phyloP scores from a whole-genome alignment of 306 rosid genomes.

The Oemleria cerasiformis region DNA sequence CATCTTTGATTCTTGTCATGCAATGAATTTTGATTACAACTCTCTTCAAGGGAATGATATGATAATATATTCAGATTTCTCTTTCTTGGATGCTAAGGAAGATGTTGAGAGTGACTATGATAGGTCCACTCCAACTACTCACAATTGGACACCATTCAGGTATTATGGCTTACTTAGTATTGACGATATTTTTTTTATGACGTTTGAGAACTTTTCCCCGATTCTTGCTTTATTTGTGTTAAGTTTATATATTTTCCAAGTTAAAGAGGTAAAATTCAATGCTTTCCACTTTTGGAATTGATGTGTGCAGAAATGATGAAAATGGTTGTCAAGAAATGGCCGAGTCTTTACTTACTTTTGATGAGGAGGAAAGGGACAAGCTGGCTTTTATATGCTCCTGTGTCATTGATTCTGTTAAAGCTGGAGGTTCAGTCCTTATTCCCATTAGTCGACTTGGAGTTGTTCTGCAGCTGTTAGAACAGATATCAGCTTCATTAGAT shows the following conservation, averaged over 20 bases:
- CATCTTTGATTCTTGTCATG: conserved; percentile 63
- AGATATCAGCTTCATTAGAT: conserved; percentile 56
- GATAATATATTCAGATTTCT: conserved; percentile 79
- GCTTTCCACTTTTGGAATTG: conserved; percentile 8
- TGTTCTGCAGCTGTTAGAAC: conserved; percentile 71
- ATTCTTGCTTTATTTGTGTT: neutral
- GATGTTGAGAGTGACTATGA: conserved; percentile 38
- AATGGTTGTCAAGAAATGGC: conserved; percentile 36
- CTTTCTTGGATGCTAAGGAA: conserved; percentile 37
- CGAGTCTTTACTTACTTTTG: conserved; percentile 33
- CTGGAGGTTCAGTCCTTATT: conserved; percentile 85
- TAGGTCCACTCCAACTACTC: conserved; percentile 20
- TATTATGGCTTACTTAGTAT: conserved; percentile 22
- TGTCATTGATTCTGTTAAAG: conserved; percentile 54
- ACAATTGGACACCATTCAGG: conserved; percentile 37
- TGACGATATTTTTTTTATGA: neutral
- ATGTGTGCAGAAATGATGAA: conserved; percentile 21
- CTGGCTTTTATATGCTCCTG: conserved; percentile 55
- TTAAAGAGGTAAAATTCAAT: neutral
- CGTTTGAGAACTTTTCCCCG: neutral
- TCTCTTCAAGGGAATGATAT: conserved; percentile 50
- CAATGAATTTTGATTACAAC: conserved; percentile 63
- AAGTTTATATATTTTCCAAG: neutral
- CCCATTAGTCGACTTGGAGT: conserved; percentile 61
- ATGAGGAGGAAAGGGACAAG: conserved; percentile 68